Conservation (phyloP, 768 basidiomycete species). For the Boletus vermiculosoides region DNA sequence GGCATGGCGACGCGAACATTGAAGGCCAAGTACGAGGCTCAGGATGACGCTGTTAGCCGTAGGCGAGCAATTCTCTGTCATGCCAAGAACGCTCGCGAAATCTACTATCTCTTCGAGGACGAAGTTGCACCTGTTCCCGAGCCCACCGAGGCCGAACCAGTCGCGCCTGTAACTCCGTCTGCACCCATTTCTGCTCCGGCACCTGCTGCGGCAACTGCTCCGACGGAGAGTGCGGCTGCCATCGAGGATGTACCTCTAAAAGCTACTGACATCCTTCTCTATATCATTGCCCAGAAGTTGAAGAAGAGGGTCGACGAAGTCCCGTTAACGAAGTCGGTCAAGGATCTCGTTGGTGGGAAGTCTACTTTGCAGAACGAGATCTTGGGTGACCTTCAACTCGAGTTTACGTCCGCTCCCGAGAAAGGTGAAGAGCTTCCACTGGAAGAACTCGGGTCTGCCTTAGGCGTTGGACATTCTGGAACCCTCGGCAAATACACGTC, state of each 20-base stretch:
- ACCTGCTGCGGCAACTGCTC: constrained; percentile 43
- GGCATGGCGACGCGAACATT: constrained; percentile 91
- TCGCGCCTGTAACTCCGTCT: constrained; percentile 40
- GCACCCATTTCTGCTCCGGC: constrained; percentile 42
- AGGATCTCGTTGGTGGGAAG: constrained; percentile 97
- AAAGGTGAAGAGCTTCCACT: constrained; percentile 97
- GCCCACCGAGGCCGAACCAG: constrained; percentile 32
- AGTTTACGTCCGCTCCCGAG: constrained; percentile 93
- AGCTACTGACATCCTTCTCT: constrained; percentile 81
- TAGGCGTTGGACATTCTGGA: constrained; percentile 81
- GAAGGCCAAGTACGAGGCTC: constrained; percentile 89
- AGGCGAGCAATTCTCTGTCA: constrained; percentile 85
- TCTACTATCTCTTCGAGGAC: constrained; percentile 97
- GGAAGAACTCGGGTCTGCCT: constrained; percentile 88
- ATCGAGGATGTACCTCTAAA: constrained; percentile 92
- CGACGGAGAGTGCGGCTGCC: constrained; percentile 63
- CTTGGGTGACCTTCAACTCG: constrained; percentile 92
- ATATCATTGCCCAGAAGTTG: constrained; percentile 95
- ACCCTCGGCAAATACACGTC: constrained; percentile 90
- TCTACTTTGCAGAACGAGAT: constrained; percentile 99
- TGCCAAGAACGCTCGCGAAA: constrained; percentile 94
- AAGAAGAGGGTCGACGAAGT: constrained; percentile 94
- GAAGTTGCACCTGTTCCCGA: constrained; percentile 43
- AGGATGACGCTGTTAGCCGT: constrained; percentile 81
- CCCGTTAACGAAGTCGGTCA: constrained; percentile 90